Evolutionary conservation across 225 moss, liverwort and hornwort genomes (phyloP).

Genomic region (Asterella californica): DNA sequence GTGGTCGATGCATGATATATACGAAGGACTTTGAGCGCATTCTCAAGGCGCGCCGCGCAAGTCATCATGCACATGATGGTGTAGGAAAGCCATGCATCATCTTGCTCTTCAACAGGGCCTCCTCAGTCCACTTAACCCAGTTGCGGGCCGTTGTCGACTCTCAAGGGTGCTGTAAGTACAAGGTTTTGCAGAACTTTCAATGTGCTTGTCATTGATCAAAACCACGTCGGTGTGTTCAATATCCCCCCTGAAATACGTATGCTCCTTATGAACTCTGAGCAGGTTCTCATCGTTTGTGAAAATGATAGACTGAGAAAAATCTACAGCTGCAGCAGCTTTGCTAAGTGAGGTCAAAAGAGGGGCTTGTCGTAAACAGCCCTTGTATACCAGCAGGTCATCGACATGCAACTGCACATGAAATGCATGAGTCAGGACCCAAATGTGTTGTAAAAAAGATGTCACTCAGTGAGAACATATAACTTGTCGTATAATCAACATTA

Average conservation of each 20-base stretch:
- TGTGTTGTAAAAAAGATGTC: not conserved
- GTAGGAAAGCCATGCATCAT: not conserved
- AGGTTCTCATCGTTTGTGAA: constrained; percentile 45
- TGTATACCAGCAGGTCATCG: constrained; percentile 44
- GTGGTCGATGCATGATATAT: not conserved
- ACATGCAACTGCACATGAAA: constrained; percentile 29
- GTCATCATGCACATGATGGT: not conserved
- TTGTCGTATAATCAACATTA: too few relatives aligned
- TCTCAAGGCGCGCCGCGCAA: not conserved
- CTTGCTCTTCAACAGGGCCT: constrained; percentile 17
- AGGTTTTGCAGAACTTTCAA: constrained; percentile 46
- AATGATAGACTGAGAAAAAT: constrained; percentile 48
- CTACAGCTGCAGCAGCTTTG: constrained; percentile 6
- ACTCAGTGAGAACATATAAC: not conserved
- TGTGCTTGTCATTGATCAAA: constrained; percentile 42
- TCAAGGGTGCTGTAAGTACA: constrained; percentile 27
- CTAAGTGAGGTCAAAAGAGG: constrained; percentile 21
- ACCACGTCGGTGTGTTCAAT: constrained; percentile 46
- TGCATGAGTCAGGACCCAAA: not conserved
- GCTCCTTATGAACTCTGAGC: constrained; percentile 25
- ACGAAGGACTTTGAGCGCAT: not conserved
- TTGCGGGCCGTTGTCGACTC: constrained; percentile 32
- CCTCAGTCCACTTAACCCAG: constrained; percentile 39
- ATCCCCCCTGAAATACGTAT: constrained; percentile 38
- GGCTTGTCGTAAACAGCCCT: constrained; percentile 43